phyloP scores from a whole-genome alignment of 2,329 filamentous ascomycete species.

The Spiromastix sp. region DNA sequence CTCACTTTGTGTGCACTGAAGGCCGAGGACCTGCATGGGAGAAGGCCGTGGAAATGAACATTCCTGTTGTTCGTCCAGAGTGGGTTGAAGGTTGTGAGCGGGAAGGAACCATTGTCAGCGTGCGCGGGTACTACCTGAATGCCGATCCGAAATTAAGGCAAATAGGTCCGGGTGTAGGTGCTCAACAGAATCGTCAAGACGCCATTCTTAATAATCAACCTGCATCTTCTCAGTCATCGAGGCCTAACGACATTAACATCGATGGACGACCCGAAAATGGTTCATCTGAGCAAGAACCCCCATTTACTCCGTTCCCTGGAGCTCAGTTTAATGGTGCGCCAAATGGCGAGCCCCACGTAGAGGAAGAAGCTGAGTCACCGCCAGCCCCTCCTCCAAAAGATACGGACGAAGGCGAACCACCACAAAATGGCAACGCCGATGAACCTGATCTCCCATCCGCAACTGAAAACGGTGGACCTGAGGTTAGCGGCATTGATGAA shows the following conservation, averaged over 20 bases:
- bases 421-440: slow-evolving; percentile 1
- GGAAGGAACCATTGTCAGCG: slow-evolving; percentile 83
- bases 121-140: slow-evolving; percentile 92
- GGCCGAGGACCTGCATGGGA: slow-evolving; percentile 86
- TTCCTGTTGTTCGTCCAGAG: slow-evolving; percentile 90
- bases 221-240: slow-evolving; percentile 1
- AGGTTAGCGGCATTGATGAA: slow-evolving; percentile 5
- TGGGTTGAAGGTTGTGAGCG: slow-evolving; percentile 97
- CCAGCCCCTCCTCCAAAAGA: slow-evolving; percentile 14
- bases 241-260: background rate
- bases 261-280: background rate
- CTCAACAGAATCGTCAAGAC: slow-evolving; percentile 10
- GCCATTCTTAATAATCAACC: slow-evolving; percentile 6
- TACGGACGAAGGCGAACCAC: slow-evolving; percentile 3
- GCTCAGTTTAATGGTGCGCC: slow-evolving; percentile 8
- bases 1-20: slow-evolving; percentile 95
- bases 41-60: slow-evolving; percentile 94
- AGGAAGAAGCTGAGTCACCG: slow-evolving; percentile 8
- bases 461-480: slow-evolving; percentile 7
- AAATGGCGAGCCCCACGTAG: slow-evolving; percentile 7
- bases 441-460: no score
- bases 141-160: slow-evolving; percentile 59
- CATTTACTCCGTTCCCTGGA: slow-evolving; percentile 17
- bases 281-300: slow-evolving; percentile 8
- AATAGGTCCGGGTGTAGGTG: slow-evolving; percentile 24